Percentiles rank a stretch among this genome's conserved stretches.
These are phyloP conservation scores for Cnidoscolus chayamansa DNA, from an alignment of 441 rosid species.

Conservation along the genomic window DNA sequence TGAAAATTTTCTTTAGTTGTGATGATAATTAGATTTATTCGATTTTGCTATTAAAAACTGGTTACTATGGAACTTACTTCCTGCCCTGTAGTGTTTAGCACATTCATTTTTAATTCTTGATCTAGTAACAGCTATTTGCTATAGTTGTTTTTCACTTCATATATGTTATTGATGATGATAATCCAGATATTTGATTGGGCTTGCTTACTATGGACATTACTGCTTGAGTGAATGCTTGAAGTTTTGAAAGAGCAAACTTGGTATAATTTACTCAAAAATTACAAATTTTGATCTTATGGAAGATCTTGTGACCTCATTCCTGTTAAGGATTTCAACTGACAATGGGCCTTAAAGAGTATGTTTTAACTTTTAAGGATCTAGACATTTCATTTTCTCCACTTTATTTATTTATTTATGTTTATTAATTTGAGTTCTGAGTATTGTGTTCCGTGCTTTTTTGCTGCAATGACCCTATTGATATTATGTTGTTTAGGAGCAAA, in stretches of 20 bases:
- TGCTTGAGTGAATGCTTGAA: background rate
- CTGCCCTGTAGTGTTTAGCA: background rate
- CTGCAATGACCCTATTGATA: background rate
- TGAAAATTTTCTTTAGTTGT: conserved; percentile 2
- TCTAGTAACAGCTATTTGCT: background rate
- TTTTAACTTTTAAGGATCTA: background rate
- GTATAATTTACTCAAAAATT: background rate
- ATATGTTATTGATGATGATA: background rate
- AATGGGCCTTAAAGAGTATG: background rate
- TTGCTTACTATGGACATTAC: background rate
- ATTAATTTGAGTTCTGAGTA: background rate
- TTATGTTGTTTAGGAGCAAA: background rate
- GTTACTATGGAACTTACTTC: background rate
- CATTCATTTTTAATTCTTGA: background rate
- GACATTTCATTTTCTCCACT: background rate
- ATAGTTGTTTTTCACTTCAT: background rate
- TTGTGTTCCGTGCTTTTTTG: background rate
- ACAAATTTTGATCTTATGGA: background rate
- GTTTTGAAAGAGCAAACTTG: background rate
- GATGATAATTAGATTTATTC: background rate
- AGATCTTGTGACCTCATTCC: background rate
- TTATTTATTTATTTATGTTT: background rate
- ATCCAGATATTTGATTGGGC: background rate
- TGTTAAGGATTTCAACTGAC: background rate
- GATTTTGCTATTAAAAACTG: background rate